Evolutionary conservation across 2,329 filamentous ascomycete genomes (phyloP), one percentile per base, ranked within the genome.

Genomic region (Rhinocladiella similis): DNA sequence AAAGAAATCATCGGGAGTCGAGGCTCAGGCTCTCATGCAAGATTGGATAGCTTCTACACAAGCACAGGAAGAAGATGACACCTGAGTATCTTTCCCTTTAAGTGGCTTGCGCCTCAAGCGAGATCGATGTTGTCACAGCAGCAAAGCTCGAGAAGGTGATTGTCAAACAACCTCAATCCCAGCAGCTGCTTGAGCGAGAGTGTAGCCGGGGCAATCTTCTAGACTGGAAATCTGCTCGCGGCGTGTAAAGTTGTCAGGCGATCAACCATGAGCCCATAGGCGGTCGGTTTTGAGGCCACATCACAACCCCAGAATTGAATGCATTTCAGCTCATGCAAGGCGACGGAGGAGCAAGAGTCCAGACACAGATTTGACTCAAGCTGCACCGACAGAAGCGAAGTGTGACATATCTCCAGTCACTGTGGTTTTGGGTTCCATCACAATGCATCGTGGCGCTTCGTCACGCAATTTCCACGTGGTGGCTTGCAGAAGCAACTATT

Each of bases 31-130:
- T 53, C 80, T 85, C 72, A 91, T 93, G 89, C 89, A 91, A 73
- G 88, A 90, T 67, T 93, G 90, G 87, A 91, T 93, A 67, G 78
- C 81, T 20, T 90, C 88, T 46, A 92, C 88, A n/a, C 90, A 92
- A 58, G 72, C 73, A 16, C 74, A 73, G 56, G 69, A 68, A 25
- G 69, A 70, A 39, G 64, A 74, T 51, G 50, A 54, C 20, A 45
- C 49, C 12, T 56, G 52, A 47, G 19, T n/a, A 50, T 39, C 16
- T 38, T 13, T n/a, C 29, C 12, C 22, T 45, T 33, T 18, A 5
- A 35, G 13, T 14, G 10, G n/a, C 7, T 6, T 18, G 35, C 35
- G 19, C 35, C 19, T 6, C 35, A 50, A 18, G 35, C 13, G n/a
- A 50, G 13, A 1, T 22, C 9, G 3, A 27, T 50, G 5, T 10